Conservation (phyloP, 2,329 filamentous ascomycete genomes). For the Pseudogymnoascus sp. region DNA sequence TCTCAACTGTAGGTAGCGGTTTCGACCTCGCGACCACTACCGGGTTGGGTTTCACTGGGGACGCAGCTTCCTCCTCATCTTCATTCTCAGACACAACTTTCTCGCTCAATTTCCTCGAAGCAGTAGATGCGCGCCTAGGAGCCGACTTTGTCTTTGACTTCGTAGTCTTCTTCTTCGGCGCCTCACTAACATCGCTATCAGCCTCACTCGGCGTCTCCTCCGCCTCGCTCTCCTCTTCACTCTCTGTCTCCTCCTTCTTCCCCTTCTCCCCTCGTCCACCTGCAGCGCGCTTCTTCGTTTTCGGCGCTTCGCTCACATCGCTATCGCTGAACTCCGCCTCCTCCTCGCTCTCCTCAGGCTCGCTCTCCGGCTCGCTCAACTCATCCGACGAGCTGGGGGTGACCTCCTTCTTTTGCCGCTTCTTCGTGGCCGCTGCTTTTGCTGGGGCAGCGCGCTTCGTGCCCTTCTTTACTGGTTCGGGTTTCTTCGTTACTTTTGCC, state of each 20-base stretch:
- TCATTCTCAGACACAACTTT: constrained; percentile 13
- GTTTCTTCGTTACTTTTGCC: constrained; percentile 30
- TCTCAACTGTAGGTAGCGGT: constrained; percentile 1
- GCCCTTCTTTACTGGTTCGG: constrained; percentile 37
- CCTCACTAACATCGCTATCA: constrained; percentile 16
- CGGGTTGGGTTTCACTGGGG: neutral
- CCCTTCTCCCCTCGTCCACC: constrained; percentile 9
- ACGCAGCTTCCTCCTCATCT: constrained; percentile 7
- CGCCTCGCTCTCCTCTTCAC: constrained; percentile 7
- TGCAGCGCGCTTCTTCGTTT: constrained; percentile 11
- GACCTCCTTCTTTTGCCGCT: constrained; percentile 25
- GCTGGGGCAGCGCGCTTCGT: constrained; percentile 32
- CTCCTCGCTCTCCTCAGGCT: neutral
- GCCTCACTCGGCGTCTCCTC: constrained; percentile 15
- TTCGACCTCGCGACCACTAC: neutral
- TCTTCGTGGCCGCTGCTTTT: constrained; percentile 31
- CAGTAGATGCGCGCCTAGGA: constrained; percentile 30
- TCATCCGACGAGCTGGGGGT: constrained; percentile 16
- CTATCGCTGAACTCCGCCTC: constrained; percentile 9
- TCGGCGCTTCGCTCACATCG: constrained; percentile 12
- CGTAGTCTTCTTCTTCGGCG: constrained; percentile 16
- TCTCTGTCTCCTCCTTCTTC: neutral
- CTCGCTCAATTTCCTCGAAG: constrained; percentile 28
- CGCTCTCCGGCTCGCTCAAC: neutral
- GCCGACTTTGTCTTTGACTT: constrained; percentile 22